Evolutionary conservation across 2,329 filamentous ascomycete genomes (phyloP).

Genomic region (Arthroderma uncinatum): DNA sequence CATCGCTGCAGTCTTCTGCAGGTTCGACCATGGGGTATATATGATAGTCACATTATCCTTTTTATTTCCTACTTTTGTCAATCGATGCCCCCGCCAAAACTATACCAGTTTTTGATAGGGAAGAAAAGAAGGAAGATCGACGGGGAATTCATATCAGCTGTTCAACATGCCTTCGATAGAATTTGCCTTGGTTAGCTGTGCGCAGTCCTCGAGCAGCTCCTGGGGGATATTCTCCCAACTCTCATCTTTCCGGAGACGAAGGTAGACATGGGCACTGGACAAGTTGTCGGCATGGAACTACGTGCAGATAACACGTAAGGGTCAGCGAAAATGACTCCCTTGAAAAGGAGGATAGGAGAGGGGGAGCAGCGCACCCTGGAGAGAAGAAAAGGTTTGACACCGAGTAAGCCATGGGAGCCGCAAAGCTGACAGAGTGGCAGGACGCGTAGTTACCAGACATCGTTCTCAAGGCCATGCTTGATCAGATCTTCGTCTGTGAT

Average conservation of each 20-base stretch:
- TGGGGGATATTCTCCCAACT: conserved; percentile 72
- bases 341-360: neutral
- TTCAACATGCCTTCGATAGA: conserved; percentile 69
- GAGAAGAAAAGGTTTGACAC: neutral
- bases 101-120: neutral
- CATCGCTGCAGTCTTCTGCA: conserved; percentile 94
- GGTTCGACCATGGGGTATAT: conserved; percentile 95
- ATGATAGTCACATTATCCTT: conserved; percentile 95
- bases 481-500: conserved; percentile 84
- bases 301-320: neutral
- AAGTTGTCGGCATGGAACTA: conserved; percentile 97
- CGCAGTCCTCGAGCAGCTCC: conserved; percentile 70
- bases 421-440: neutral
- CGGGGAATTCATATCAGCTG: neutral
- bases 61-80: conserved; percentile 62
- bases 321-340: neutral
- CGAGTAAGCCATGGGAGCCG: neutral
- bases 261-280: conserved; percentile 91
- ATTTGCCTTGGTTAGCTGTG: conserved; percentile 97
- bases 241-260: conserved; percentile 67
- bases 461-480: conserved; percentile 84
- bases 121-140: neutral
- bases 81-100: neutral
- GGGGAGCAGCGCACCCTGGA: conserved; percentile 13
- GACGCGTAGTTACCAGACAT: conserved; percentile 60